Evolutionary conservation across 225 moss, liverwort and hornwort species (phyloP).

Genomic region (Neckera pumila): DNA sequence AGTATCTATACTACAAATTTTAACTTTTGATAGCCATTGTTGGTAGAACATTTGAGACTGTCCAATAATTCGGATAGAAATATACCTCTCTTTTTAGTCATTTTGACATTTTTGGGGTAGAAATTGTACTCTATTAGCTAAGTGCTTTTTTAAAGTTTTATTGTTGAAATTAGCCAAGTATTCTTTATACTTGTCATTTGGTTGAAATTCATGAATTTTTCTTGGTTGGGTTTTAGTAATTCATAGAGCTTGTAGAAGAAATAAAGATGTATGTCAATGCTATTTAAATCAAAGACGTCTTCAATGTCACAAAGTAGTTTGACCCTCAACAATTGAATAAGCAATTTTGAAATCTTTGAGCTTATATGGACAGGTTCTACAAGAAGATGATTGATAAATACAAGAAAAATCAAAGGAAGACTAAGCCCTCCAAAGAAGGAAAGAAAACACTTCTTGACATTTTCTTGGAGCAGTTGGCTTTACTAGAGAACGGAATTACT

Average conservation of each 20-base stretch:
- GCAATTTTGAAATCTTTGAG: too few species aligned
- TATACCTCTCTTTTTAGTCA: neutral
- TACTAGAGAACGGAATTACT: too few species aligned
- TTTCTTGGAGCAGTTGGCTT: too few species aligned
- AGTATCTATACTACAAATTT: fast-evolving
- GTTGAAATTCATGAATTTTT: neutral
- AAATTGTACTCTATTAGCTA: neutral
- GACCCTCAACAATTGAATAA: too few species aligned
- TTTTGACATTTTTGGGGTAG: fast-evolving
- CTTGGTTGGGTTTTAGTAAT: neutral
- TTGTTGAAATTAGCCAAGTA: too few species aligned
- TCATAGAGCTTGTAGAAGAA: neutral
- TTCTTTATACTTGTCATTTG: neutral
- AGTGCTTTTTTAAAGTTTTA: neutral
- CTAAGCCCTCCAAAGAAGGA: too few species aligned
- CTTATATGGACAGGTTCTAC: too few species aligned
- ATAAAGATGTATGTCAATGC: fast-evolving
- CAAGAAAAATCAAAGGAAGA: too few species aligned
- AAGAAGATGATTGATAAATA: too few species aligned
- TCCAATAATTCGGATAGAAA: neutral
- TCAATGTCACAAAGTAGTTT: too few species aligned
- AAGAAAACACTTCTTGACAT: too few species aligned
- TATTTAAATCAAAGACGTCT: neutral
- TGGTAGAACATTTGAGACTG: neutral
- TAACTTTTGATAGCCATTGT: neutral